These are phyloP conservation scores for Eimeria zaria DNA, from an alignment of 169 alveolate species.

Conservation along the genomic window DNA sequence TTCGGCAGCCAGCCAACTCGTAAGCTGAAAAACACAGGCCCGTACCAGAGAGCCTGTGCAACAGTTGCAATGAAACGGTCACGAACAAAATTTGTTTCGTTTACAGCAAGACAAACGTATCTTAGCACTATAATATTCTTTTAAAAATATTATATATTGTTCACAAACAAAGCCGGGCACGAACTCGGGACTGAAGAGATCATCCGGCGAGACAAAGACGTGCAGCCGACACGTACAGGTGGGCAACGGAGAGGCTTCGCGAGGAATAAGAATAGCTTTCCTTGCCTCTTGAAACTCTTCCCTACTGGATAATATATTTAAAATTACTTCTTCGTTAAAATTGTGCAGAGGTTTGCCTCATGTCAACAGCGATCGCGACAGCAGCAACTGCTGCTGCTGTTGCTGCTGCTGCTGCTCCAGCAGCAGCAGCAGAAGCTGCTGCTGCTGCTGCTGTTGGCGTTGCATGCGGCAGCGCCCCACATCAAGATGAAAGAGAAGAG, in stretches of 20 bases:
- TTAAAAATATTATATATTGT: background rate
- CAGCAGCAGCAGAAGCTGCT: background rate
- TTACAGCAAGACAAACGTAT: background rate
- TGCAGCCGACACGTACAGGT: background rate
- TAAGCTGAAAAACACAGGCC: too few relatives aligned
- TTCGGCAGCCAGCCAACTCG: too few relatives aligned
- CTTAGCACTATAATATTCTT: background rate
- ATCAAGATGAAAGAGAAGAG: background rate
- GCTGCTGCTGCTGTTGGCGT: background rate
- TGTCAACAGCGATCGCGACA: background rate
- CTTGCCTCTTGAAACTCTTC: background rate
- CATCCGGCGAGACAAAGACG: background rate
- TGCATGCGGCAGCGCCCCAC: conserved; percentile 53
- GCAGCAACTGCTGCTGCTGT: background rate
- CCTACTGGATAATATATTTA: background rate
- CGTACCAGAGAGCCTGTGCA: background rate
- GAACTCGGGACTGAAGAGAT: background rate
- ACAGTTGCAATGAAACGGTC: background rate
- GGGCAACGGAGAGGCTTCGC: background rate
- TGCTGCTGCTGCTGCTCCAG: conserved; percentile 4
- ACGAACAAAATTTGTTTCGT: background rate
- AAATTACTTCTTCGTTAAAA: background rate
- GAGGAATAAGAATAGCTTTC: background rate
- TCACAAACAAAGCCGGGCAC: background rate
- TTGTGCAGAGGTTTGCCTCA: background rate